Conservation (phyloP, 306 rosid genomes). For the Spatholobus suberectus region DNA sequence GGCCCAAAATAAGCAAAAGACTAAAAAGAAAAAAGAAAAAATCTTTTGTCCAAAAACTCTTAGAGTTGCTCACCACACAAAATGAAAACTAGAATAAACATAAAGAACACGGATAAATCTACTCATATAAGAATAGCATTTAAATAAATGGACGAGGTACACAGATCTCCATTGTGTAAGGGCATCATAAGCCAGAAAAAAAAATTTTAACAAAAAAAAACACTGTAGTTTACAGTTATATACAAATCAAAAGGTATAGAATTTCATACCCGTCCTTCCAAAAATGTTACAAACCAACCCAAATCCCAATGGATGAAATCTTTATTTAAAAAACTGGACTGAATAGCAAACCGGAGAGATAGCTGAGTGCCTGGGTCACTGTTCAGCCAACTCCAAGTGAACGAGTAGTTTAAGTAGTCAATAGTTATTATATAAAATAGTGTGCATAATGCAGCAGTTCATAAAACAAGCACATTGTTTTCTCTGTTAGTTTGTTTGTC, state of each 20-base stretch:
- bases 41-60: background rate
- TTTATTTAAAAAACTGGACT: background rate
- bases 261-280: background rate
- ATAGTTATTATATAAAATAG: background rate
- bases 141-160: conserved; percentile 2
- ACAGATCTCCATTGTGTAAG: background rate
- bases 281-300: background rate
- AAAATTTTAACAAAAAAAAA: background rate
- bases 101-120: background rate
- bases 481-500: background rate
- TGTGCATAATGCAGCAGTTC: background rate
- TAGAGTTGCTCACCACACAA: background rate
- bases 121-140: background rate
- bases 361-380: background rate
- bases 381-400: conserved; percentile 2
- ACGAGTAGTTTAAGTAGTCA: background rate
- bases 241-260: background rate
- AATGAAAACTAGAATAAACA: conserved; percentile 22
- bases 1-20: background rate
- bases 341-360: conserved; percentile 4
- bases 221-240: background rate
- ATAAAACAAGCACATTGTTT: background rate
- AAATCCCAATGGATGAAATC: background rate
- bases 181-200: conserved; percentile 21
- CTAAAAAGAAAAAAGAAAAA: conserved; percentile 1